These are phyloP conservation scores for Zygosaccharomyces pseudobailii DNA, from an alignment of 1,139 yeast genomes.

Conservation along the genomic window DNA sequence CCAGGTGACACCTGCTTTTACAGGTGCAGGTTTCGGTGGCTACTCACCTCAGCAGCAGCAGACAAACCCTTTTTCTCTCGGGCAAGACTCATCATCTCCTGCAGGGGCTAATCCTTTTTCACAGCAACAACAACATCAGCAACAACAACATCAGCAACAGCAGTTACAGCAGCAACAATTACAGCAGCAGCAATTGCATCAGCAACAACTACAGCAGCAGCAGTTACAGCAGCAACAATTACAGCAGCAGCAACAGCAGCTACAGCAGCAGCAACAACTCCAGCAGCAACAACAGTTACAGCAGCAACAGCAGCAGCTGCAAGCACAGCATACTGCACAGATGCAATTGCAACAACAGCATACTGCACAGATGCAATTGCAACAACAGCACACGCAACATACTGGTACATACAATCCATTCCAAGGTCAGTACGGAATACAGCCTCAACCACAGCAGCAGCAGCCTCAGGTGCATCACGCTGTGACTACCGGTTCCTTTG, in stretches of 20 bases:
- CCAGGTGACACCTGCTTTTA: slow-evolving; percentile 36
- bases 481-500: slow-evolving; percentile 41
- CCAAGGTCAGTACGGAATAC: slow-evolving; percentile 14
- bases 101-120: slow-evolving; percentile 18
- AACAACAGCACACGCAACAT: slow-evolving; percentile 17
- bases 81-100: slow-evolving; percentile 6
- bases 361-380: too few species aligned
- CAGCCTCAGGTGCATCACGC: slow-evolving; percentile 54
- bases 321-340: slow-evolving; percentile 10
- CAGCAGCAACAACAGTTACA: slow-evolving; percentile 13
- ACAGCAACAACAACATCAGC: slow-evolving; percentile 19
- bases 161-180: slow-evolving; percentile 14
- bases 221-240: slow-evolving; percentile 24
- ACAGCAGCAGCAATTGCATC: slow-evolving; percentile 15
- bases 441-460: slow-evolving; percentile 25
- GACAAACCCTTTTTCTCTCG: slow-evolving; percentile 17
- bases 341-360: background rate
- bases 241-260: slow-evolving; percentile 13
- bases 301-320: slow-evolving; percentile 16
- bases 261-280: slow-evolving; percentile 15
- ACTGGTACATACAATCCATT: slow-evolving; percentile 30
- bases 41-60: slow-evolving; percentile 30
- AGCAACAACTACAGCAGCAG: slow-evolving; percentile 17
- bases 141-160: slow-evolving; percentile 23
- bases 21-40: slow-evolving; percentile 60